Conservation (phyloP, 805 yeast species). For the Lachancea thermotolerans region DNA sequence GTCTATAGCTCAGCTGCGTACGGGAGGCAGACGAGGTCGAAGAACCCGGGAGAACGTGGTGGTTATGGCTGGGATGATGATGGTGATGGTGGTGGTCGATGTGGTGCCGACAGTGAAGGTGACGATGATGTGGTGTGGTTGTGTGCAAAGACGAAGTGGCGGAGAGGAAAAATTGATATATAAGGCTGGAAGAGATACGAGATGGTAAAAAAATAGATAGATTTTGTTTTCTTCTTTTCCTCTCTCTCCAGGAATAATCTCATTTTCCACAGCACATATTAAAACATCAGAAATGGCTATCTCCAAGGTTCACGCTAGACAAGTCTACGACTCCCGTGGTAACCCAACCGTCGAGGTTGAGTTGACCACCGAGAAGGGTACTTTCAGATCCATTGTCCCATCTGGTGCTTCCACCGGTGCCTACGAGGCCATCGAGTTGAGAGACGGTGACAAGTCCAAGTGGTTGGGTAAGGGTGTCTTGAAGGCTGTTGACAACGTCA, state of each 20-base stretch:
- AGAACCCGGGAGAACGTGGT: neutral
- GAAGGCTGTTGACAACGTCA: slow-evolving; percentile 95
- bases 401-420: slow-evolving; percentile 99
- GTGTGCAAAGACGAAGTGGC: neutral
- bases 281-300: slow-evolving; percentile 55
- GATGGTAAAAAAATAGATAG: neutral
- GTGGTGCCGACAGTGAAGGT: neutral
- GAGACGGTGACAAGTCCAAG: slow-evolving; percentile 95
- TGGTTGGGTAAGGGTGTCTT: slow-evolving; percentile 99
- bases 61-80: neutral
- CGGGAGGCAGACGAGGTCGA: neutral
- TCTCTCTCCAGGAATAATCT: slow-evolving; percentile 17
- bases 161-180: neutral
- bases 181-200: neutral
- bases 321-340: slow-evolving; percentile 99
- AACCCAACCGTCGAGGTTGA: slow-evolving; percentile 99
- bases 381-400: slow-evolving; percentile 96
- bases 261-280: slow-evolving; percentile 13
- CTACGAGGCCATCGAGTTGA: slow-evolving; percentile 96
- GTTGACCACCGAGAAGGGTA: slow-evolving; percentile 83
- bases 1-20: too few species aligned
- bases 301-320: slow-evolving; percentile 85
- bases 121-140: neutral
- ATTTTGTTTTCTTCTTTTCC: slow-evolving; percentile 3
- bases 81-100: neutral